phyloP scores from a whole-genome alignment of 495 filamentous ascomycete species.

The Aspergillus homomorphus region DNA sequence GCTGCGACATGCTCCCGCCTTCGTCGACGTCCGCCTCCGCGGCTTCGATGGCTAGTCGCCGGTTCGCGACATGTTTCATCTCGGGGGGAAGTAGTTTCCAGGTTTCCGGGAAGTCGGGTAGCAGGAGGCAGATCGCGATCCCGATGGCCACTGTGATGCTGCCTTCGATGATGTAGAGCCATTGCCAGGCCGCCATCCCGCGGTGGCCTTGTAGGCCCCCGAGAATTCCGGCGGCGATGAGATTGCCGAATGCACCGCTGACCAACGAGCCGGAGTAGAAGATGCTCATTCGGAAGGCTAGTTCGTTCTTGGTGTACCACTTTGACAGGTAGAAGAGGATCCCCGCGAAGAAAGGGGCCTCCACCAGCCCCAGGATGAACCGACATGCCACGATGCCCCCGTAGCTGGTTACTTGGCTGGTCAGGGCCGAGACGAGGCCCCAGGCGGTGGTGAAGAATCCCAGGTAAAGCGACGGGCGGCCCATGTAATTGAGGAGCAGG shows the following conservation, averaged over 20 bases:
- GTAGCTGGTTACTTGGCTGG: slow-evolving; percentile 50
- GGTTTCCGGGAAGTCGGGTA: slow-evolving; percentile 51
- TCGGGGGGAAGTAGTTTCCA: slow-evolving; percentile 45
- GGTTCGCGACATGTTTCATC: slow-evolving; percentile 49
- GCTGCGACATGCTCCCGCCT: slow-evolving; percentile 44
- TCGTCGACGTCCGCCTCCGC: slow-evolving; percentile 50
- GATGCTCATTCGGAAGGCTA: slow-evolving; percentile 57
- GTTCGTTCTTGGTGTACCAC: slow-evolving; percentile 59
- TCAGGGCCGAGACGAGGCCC: slow-evolving; percentile 51
- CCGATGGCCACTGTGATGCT: slow-evolving; percentile 42
- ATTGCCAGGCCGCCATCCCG: slow-evolving; percentile 49
- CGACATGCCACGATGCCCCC: slow-evolving; percentile 54
- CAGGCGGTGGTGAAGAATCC: slow-evolving; percentile 52
- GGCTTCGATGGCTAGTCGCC: slow-evolving; percentile 47
- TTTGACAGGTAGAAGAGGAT: slow-evolving; percentile 56
- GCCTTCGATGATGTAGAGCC: slow-evolving; percentile 53
- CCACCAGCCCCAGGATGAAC: slow-evolving; percentile 51
- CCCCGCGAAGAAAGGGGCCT: slow-evolving; percentile 51
- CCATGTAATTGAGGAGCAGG: slow-evolving; percentile 56
- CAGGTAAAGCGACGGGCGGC: slow-evolving; percentile 45
- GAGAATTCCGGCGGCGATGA: slow-evolving; percentile 57
- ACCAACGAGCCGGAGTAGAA: slow-evolving; percentile 66
- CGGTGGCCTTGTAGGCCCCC: slow-evolving; percentile 37
- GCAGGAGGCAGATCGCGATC: slow-evolving; percentile 35
- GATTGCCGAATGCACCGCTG: slow-evolving; percentile 61